These are phyloP conservation scores for Pulveroboletus sp. DNA, from an alignment of 768 basidiomycete species.

Conservation along the genomic window DNA sequence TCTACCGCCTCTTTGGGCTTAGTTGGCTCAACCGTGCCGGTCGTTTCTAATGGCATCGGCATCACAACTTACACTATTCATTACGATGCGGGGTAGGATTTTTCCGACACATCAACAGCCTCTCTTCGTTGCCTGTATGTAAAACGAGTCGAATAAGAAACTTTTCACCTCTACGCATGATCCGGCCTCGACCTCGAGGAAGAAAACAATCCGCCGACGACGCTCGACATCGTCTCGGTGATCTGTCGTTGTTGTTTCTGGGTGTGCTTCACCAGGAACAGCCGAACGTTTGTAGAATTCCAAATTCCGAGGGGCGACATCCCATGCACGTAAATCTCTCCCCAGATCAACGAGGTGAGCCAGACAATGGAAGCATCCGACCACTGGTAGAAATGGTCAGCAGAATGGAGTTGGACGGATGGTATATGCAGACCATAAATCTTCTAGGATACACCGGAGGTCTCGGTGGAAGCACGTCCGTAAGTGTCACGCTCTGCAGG, in stretches of 20 bases:
- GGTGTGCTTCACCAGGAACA: slow-evolving; percentile 90
- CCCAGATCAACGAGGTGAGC: slow-evolving; percentile 93
- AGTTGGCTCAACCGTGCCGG: no score
- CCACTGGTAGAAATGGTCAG: slow-evolving; percentile 55
- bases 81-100: no score
- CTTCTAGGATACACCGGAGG: slow-evolving; percentile 63
- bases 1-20: no score
- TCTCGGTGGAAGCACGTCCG: slow-evolving; percentile 68
- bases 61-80: no score
- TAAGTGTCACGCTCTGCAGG: slow-evolving; percentile 63
- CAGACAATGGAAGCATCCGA: slow-evolving; percentile 88
- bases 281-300: slow-evolving; percentile 82
- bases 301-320: slow-evolving; percentile 87
- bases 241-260: slow-evolving; percentile 66
- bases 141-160: not conserved
- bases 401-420: not conserved
- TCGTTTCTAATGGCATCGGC: no score
- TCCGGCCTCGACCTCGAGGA: slow-evolving; percentile 31
- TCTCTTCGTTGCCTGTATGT: no score
- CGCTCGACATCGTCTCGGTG: slow-evolving; percentile 74
- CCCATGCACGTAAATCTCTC: slow-evolving; percentile 87
- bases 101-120: no score
- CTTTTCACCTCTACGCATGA: slow-evolving; percentile 15
- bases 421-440: slow-evolving; percentile 62
- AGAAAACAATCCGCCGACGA: slow-evolving; percentile 73